Conservation (phyloP, 768 basidiomycete genomes). For the Paxillus involutus region DNA sequence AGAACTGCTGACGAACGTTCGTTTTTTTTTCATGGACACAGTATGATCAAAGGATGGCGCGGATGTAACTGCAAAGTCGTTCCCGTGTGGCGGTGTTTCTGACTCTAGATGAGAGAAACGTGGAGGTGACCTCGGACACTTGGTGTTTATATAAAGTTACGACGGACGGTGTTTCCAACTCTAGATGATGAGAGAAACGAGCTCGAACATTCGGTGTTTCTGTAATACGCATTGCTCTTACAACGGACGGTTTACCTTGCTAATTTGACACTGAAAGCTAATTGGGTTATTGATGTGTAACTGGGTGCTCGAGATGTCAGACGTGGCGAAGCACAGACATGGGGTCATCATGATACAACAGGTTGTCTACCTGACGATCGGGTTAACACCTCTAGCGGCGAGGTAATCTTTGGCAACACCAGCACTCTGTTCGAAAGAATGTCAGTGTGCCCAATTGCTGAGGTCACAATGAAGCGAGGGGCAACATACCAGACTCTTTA, state of each 20-base stretch:
- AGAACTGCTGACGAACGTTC: conserved; percentile 57
- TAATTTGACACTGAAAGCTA: too few relatives aligned
- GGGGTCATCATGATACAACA: too few relatives aligned
- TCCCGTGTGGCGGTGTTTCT: background rate
- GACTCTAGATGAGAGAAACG: background rate
- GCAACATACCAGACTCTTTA: conserved; percentile 66
- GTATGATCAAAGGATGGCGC: conserved; percentile 17
- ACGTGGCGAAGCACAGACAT: background rate
- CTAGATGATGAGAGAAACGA: background rate
- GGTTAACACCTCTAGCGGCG: conserved; percentile 51
- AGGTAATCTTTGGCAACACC: conserved; percentile 78
- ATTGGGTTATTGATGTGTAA: background rate
- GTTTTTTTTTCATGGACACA: conserved; percentile 56
- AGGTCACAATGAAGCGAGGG: too few relatives aligned
- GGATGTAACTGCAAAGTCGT: background rate
- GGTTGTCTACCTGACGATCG: conserved; percentile 40
- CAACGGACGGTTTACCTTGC: background rate
- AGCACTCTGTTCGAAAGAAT: conserved; percentile 45
- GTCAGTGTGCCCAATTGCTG: background rate
- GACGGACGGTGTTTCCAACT: background rate
- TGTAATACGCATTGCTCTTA: background rate
- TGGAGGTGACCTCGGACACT: background rate
- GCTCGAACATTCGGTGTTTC: background rate
- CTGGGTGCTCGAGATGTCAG: background rate
- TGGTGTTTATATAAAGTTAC: background rate